These are phyloP conservation scores for Fusarium setosum DNA, from an alignment of 2,329 filamentous ascomycete species.

Conservation along the genomic window DNA sequence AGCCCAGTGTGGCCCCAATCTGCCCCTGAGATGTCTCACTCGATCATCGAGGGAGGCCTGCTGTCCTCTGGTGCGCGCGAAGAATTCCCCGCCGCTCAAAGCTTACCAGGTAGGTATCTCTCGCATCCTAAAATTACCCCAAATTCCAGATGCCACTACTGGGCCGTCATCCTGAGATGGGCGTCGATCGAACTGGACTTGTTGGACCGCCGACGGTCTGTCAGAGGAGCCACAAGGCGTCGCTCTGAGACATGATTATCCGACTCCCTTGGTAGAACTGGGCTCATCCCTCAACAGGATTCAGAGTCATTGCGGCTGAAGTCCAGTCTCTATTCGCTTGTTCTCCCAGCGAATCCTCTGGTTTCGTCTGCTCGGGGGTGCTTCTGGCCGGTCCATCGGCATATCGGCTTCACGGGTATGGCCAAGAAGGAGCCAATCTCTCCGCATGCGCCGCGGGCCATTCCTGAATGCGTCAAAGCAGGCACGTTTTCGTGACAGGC, in stretches of 20 bases:
- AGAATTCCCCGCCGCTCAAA: conserved; percentile 24
- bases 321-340: background rate
- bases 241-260: conserved; percentile 23
- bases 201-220: background rate
- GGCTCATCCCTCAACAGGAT: conserved; percentile 27
- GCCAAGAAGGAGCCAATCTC: background rate
- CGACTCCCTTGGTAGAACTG: conserved; percentile 7
- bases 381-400: too few species aligned
- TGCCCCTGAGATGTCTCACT: conserved; percentile 41
- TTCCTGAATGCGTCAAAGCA: conserved; percentile 26
- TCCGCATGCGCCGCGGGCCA: conserved; percentile 17
- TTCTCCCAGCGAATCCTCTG: background rate
- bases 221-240: conserved; percentile 2
- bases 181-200: background rate
- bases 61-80: conserved; percentile 1
- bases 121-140: conserved; percentile 29
- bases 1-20: conserved; percentile 13
- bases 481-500: conserved; percentile 8
- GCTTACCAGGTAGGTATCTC: background rate
- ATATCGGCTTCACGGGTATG: conserved; percentile 7
- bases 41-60: conserved; percentile 3
- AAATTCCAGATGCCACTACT: conserved; percentile 36
- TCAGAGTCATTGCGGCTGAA: background rate
- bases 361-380: too few species aligned
- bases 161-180: too few species aligned